These are phyloP conservation scores for Terana coerulea DNA, from an alignment of 768 basidiomycete species.

Conservation along the genomic window DNA sequence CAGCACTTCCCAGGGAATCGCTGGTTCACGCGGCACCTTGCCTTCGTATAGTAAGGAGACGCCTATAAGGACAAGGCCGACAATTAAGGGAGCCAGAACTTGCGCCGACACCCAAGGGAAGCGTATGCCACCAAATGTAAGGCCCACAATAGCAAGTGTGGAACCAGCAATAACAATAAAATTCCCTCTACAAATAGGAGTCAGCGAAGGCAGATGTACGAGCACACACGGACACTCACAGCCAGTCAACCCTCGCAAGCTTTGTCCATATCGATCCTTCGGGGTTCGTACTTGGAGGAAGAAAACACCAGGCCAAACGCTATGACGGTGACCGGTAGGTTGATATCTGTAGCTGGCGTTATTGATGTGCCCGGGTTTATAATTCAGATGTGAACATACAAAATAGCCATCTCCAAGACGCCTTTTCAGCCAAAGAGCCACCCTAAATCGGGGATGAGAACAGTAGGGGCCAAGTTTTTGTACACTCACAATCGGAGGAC, in stretches of 20 bases:
- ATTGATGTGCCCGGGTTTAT: not conserved
- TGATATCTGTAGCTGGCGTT: constrained; percentile 27
- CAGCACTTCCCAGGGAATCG: constrained; percentile 11
- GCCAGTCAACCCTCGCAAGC: constrained; percentile 32
- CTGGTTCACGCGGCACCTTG: constrained; percentile 3
- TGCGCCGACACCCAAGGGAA: constrained; percentile 35
- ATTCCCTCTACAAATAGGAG: constrained; percentile 29
- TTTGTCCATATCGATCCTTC: constrained; percentile 25
- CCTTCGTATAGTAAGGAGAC: constrained; percentile 17
- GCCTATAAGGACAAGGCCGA: constrained; percentile 31
- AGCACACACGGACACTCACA: constrained; percentile 25
- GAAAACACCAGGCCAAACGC: constrained; percentile 6
- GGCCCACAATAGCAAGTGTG: constrained; percentile 29
- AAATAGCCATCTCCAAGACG: constrained; percentile 29
- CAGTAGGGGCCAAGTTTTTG: not conserved
- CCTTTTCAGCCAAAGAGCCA: constrained; percentile 21
- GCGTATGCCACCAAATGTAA: constrained; percentile 39
- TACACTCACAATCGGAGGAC: constrained; percentile 12
- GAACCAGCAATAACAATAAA: constrained; percentile 29
- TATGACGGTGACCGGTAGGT: constrained; percentile 26
- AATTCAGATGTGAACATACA: no score
- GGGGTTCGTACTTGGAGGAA: constrained; percentile 21
- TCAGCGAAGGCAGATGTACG: not conserved
- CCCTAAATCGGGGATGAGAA: not conserved
- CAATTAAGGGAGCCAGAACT: constrained; percentile 36